phyloP scores from a whole-genome alignment of 2,329 filamentous ascomycete species.

The Dryadomyces sulphureus region DNA sequence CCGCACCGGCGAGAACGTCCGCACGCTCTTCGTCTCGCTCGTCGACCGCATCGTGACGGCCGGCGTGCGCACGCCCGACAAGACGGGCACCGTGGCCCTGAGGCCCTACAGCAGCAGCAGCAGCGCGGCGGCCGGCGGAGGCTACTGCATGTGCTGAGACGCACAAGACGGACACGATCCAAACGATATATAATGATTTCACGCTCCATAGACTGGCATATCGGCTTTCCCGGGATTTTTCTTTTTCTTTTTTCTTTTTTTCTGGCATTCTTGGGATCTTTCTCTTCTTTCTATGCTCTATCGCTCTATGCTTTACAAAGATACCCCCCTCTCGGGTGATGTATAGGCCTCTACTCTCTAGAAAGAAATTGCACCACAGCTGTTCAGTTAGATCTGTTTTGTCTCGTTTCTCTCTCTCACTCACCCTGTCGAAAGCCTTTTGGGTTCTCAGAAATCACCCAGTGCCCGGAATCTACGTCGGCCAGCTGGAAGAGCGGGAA shows the following conservation, averaged over 20 bases:
- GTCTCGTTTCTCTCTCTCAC: constrained; percentile 13
- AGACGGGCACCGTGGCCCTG: neutral
- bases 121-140: constrained; percentile 6
- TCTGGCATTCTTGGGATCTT: neutral
- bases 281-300: neutral
- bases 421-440: constrained; percentile 61
- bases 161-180: too few species aligned
- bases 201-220: too few species aligned
- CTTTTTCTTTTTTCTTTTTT: constrained; percentile 11
- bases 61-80: neutral
- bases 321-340: neutral
- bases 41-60: constrained; percentile 30
- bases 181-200: too few species aligned
- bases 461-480: constrained; percentile 70
- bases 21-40: constrained; percentile 34
- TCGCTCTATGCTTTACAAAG: neutral
- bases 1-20: constrained; percentile 36
- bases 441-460: constrained; percentile 81
- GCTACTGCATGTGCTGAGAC: too few species aligned
- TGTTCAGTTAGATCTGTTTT: constrained; percentile 5
- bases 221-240: too few species aligned
- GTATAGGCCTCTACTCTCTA: constrained; percentile 11
- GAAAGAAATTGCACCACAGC: constrained; percentile 20
- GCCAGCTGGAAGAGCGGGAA: constrained; percentile 63
- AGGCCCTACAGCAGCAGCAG: neutral